A percentile compares a stretch with the other conserved stretches of the same genome.
Evolutionary conservation across 495 filamentous ascomycete species (phyloP).

Genomic region (Tuber melanosporum): DNA sequence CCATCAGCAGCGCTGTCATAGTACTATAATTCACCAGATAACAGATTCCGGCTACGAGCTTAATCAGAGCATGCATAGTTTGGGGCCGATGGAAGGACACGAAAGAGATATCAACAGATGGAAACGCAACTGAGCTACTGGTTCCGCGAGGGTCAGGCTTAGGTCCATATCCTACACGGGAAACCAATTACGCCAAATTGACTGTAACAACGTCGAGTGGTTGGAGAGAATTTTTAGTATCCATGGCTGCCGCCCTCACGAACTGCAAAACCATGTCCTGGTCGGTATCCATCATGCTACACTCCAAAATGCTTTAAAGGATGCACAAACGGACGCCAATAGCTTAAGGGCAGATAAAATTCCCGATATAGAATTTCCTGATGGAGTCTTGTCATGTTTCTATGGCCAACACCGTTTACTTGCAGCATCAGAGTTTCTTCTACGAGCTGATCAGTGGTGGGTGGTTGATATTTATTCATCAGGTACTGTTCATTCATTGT

Average conservation of each 20-base stretch:
- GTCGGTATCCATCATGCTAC: constrained; percentile 15
- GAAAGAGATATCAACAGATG: too few relatives aligned
- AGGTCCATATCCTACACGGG: constrained; percentile 10
- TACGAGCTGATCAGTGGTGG: constrained; percentile 13
- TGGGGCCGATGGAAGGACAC: too few relatives aligned
- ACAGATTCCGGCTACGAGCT: too few relatives aligned
- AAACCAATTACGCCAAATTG: constrained; percentile 17
- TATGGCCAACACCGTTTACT: constrained; percentile 19
- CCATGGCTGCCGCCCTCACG: constrained; percentile 10
- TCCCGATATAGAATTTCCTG: constrained; percentile 10
- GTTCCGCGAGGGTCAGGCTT: constrained; percentile 4
- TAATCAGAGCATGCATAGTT: too few relatives aligned
- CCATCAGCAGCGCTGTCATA: too few relatives aligned
- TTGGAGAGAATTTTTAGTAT: constrained; percentile 14
- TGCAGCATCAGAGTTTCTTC: constrained; percentile 10
- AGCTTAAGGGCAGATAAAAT: too few relatives aligned
- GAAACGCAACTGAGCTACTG: too few relatives aligned
- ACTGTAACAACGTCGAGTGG: constrained; percentile 27
- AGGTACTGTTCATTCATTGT: neutral
- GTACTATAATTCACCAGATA: too few relatives aligned
- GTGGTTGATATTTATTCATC: constrained; percentile 8
- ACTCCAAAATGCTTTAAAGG: constrained; percentile 5
- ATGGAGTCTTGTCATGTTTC: constrained; percentile 16
- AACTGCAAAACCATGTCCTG: constrained; percentile 21
- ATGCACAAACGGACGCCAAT: too few relatives aligned